A percentile compares a stretch with the other conserved stretches of the same genome.
phyloP scores from a whole-genome alignment of 129 eudicot genomes.

The Solidago caesia region DNA sequence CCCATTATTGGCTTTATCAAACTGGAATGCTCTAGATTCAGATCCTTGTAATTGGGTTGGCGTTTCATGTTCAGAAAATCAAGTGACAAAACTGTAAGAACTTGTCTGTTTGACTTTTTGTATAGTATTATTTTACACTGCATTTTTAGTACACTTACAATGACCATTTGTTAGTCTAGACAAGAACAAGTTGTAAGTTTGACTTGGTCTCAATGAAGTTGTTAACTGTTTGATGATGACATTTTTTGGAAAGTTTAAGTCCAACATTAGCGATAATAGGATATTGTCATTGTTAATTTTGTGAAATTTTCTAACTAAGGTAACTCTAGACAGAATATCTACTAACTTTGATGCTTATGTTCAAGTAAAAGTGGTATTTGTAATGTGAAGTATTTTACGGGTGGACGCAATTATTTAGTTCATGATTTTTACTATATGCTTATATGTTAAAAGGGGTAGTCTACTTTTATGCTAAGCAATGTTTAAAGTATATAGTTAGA shows the following conservation, averaged over 20 bases:
- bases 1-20: slow-evolving; percentile 40
- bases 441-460: neutral
- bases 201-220: slow-evolving; percentile 15
- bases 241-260: slow-evolving; percentile 6
- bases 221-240: slow-evolving; percentile 13
- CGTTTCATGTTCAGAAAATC: slow-evolving; percentile 37
- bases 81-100: slow-evolving; percentile 41
- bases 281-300: neutral
- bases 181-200: slow-evolving; percentile 16
- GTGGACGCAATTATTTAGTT: neutral
- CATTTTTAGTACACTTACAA: slow-evolving; percentile 10
- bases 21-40: slow-evolving; percentile 45
- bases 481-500: too few relatives aligned
- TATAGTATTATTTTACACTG: neutral
- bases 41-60: slow-evolving; percentile 89
- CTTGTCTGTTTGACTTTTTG: slow-evolving; percentile 21
- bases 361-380: neutral
- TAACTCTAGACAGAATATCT: neutral
- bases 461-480: neutral
- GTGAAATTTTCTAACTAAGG: neutral
- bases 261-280: slow-evolving; percentile 1
- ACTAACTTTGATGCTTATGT: neutral
- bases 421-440: neutral
- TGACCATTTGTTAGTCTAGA: slow-evolving; percentile 14
- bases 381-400: neutral